These are phyloP conservation scores for Candida adriatica DNA, from an alignment of 805 yeast genomes.

Conservation along the genomic window DNA sequence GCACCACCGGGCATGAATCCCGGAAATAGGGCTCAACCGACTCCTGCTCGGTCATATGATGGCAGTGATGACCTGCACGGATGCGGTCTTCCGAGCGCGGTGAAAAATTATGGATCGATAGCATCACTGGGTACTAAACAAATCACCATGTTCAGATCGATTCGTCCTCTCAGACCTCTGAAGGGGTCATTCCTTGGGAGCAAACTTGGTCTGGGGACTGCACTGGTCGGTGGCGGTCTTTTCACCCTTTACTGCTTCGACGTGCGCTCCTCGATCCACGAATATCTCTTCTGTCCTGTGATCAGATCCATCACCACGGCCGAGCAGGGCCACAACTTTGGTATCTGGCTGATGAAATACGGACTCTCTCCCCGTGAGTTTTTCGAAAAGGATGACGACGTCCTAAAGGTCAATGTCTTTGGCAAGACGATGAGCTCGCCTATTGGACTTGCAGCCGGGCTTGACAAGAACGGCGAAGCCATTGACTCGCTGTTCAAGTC, in stretches of 20 bases:
- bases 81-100: too few species aligned
- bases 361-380: constrained; percentile 61
- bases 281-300: constrained; percentile 73
- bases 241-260: constrained; percentile 57
- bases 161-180: neutral
- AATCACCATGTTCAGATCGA: too few species aligned
- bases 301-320: constrained; percentile 67
- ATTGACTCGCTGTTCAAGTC: constrained; percentile 69
- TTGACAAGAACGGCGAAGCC: constrained; percentile 91
- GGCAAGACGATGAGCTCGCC: constrained; percentile 65
- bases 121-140: too few species aligned
- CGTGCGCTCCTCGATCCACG: constrained; percentile 77
- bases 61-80: too few species aligned
- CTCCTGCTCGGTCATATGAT: too few species aligned
- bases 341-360: constrained; percentile 60
- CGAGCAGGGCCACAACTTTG: constrained; percentile 79
- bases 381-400: constrained; percentile 44
- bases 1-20: too few species aligned
- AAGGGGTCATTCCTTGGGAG: constrained; percentile 7
- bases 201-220: constrained; percentile 4
- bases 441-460: constrained; percentile 91
- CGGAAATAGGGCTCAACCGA: too few species aligned
- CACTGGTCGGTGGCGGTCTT: constrained; percentile 20
- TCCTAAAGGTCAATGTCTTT: constrained; percentile 55
- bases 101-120: too few species aligned